Percentiles rank a stretch among this genome's conserved stretches.
These are phyloP conservation scores for Pisolithus albus DNA, from an alignment of 768 basidiomycete genomes.

Conservation along the genomic window DNA sequence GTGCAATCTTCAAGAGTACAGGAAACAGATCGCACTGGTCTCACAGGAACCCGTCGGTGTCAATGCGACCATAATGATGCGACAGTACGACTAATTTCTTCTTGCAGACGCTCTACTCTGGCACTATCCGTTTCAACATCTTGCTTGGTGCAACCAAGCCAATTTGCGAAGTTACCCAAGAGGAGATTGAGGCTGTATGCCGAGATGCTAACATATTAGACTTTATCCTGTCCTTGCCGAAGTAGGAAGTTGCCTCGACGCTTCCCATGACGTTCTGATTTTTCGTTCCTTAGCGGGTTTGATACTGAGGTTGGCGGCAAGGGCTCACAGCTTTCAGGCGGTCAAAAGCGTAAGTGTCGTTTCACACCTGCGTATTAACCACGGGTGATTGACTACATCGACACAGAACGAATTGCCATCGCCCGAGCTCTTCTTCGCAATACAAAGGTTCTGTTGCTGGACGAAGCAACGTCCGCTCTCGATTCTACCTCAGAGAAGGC, in stretches of 20 bases:
- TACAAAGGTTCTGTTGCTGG: slow-evolving; percentile 80
- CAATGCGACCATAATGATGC: not conserved
- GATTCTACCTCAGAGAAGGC: slow-evolving; percentile 91
- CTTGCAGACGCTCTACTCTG: slow-evolving; percentile 67
- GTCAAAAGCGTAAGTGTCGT: slow-evolving; percentile 64
- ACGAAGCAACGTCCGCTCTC: slow-evolving; percentile 88
- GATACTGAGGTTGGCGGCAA: slow-evolving; percentile 91
- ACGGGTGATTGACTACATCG: not conserved
- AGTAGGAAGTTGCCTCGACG: slow-evolving; percentile 41
- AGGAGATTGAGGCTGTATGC: slow-evolving; percentile 82
- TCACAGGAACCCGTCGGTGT: slow-evolving; percentile 68
- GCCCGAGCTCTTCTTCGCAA: slow-evolving; percentile 88
- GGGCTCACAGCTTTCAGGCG: slow-evolving; percentile 83
- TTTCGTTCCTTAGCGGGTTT: slow-evolving; percentile 52
- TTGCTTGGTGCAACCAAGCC: slow-evolving; percentile 80
- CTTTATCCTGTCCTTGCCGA: slow-evolving; percentile 78
- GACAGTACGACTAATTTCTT: not conserved
- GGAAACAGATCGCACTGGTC: slow-evolving; percentile 82
- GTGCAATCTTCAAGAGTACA: slow-evolving; percentile 80
- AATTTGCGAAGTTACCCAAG: slow-evolving; percentile 69
- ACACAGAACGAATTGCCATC: slow-evolving; percentile 64
- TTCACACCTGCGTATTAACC: too few relatives aligned
- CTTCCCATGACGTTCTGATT: slow-evolving; percentile 4
- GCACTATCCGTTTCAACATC: slow-evolving; percentile 87
- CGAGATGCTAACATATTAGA: slow-evolving; percentile 86